These are phyloP conservation scores for Rhodamnia argentea DNA, from an alignment of 345 rosid genomes.

Conservation along the genomic window DNA sequence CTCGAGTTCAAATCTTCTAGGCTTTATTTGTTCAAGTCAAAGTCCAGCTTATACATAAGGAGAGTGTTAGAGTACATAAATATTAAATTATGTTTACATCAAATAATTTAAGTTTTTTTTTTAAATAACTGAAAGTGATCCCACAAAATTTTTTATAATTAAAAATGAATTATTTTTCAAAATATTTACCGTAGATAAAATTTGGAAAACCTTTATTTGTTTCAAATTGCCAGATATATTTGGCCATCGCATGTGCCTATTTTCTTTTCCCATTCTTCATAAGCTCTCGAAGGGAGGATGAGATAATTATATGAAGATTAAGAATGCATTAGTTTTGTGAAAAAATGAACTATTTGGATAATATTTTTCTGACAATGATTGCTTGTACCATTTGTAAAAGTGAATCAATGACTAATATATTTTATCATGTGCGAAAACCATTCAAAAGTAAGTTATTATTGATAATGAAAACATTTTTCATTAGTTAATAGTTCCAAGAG, in stretches of 20 bases:
- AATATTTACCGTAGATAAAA: neutral
- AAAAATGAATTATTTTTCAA: neutral
- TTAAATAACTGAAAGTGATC: too few species aligned
- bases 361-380: neutral
- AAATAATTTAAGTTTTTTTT: too few species aligned
- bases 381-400: rapidly evolving
- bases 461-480: neutral
- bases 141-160: neutral
- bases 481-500: neutral
- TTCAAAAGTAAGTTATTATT: neutral
- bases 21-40: too few species aligned
- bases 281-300: neutral
- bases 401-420: too few species aligned
- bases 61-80: too few species aligned
- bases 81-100: too few species aligned
- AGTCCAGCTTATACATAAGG: too few species aligned
- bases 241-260: neutral
- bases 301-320: neutral
- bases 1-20: too few species aligned
- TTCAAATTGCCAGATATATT: neutral
- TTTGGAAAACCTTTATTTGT: neutral
- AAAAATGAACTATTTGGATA: neutral
- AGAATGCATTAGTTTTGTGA: neutral
- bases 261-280: neutral
- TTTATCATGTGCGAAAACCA: too few species aligned